phyloP scores from a whole-genome alignment of 306 rosid genomes.

The Pyrus bretschneideri region DNA sequence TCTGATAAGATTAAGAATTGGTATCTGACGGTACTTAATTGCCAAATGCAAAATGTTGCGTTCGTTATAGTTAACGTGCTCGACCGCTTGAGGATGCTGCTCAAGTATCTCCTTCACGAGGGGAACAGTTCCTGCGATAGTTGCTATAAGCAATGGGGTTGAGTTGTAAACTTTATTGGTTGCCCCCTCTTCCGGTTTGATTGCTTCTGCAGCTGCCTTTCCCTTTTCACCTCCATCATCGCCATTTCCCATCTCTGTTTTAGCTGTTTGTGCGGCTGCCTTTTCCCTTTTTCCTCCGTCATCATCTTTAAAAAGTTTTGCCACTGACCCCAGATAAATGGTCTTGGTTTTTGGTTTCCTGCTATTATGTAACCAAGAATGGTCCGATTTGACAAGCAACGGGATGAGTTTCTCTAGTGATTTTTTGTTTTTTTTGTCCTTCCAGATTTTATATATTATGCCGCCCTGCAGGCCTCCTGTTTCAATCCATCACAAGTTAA shows the following conservation, averaged over 20 bases:
- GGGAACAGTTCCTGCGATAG: conserved; percentile 8
- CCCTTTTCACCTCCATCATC: background rate
- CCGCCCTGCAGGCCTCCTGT: background rate
- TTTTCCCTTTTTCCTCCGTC: background rate
- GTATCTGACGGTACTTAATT: background rate
- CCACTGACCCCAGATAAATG: background rate
- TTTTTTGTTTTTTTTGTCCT: background rate
- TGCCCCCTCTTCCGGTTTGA: background rate
- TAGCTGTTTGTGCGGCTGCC: background rate
- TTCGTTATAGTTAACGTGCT: background rate
- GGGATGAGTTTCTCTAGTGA: background rate
- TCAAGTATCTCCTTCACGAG: background rate
- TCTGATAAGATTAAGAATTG: background rate
- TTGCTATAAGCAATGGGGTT: conserved; percentile 14
- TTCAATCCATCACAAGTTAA: background rate
- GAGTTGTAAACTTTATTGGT: background rate
- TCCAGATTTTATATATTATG: background rate
- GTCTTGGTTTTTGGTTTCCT: background rate
- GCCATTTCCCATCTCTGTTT: background rate
- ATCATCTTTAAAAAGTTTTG: background rate
- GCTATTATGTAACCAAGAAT: background rate
- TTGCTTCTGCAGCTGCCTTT: background rate
- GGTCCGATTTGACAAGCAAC: background rate
- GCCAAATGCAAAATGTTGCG: conserved; percentile 3
- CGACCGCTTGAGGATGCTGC: background rate